phyloP scores from a whole-genome alignment of 2,329 filamentous ascomycete genomes.

The Mycosphaerella arachidis region DNA sequence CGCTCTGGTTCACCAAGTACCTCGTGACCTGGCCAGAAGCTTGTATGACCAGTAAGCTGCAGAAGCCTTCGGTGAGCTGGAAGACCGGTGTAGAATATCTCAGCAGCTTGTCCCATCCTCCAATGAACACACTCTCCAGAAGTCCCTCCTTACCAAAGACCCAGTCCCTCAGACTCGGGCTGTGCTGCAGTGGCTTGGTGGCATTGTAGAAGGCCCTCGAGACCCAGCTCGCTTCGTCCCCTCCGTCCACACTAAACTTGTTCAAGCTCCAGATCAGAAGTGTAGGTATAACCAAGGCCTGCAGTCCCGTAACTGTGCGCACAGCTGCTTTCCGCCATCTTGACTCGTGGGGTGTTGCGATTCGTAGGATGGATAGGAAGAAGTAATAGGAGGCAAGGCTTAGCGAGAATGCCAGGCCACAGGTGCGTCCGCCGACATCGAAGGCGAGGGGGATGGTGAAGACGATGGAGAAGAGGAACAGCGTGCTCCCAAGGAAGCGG shows the following conservation, averaged over 20 bases:
- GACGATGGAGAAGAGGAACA: conserved; percentile 85
- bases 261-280: conserved; percentile 93
- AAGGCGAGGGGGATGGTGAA: conserved; percentile 96
- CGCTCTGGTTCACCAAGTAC: conserved; percentile 84
- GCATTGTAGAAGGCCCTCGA: conserved; percentile 52
- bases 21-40: conserved; percentile 88
- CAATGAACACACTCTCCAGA: conserved; percentile 73
- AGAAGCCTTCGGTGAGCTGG: conserved; percentile 93
- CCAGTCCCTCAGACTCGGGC: conserved; percentile 73
- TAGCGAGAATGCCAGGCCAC: conserved; percentile 89
- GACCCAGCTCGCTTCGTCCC: conserved; percentile 67
- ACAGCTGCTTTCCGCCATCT: conserved; percentile 68
- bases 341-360: conserved; percentile 74
- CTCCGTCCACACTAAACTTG: conserved; percentile 89
- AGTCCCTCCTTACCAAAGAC: conserved; percentile 82
- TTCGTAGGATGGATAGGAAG: conserved; percentile 72
- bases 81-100: conserved; percentile 91
- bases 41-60: conserved; percentile 92
- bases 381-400: conserved; percentile 88
- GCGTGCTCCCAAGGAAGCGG: conserved; percentile 46
- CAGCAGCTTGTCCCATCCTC: conserved; percentile 82
- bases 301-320: conserved; percentile 65
- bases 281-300: conserved; percentile 81
- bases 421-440: conserved; percentile 93
- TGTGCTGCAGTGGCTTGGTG: conserved; percentile 37